Evolutionary conservation across 176 grass and related monocot genomes (phyloP), one percentile per base, ranked within the genome.

Genomic region (Secale cereale): DNA sequence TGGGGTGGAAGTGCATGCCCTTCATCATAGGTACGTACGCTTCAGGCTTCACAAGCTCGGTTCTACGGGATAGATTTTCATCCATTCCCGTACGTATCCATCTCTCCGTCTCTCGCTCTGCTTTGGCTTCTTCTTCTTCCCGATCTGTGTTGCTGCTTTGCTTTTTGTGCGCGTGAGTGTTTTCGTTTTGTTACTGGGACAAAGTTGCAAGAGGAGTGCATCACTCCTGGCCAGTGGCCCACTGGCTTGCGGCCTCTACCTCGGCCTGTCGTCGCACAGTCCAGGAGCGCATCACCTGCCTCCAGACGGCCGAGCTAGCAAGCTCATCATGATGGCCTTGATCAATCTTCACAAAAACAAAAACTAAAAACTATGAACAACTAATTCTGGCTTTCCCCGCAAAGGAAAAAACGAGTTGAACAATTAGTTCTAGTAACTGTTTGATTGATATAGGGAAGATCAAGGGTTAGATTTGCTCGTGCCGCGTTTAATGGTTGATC

Each of bases 1-100:
- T 30, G 8, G 89, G 89, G 17, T 91, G 89, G 85, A 84, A 35
- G 52, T 87, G 81, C 89, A 77, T 87, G 50, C 85, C 85, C 25
- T 91, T 76, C 77, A 87, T 91, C 85, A 68, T 85, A 74, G 89
- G 89, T 59, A 9, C 0, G 46, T 14, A 35, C 33, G 33, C 32
- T 33, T 33, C 33, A 41, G 0, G 40, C 40, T 41, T 54, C 50
- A 54, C 52, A 22, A 8, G 17, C 0, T 56, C 52, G 0, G 2
- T 59, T 23, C 22, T 59, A 57, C 43, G 2, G 2, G 11, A 13
- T 43, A 48, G 16, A 54, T 20, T 54, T 54, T 54, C 50, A 16
- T 20, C 8, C 39, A 41, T 52, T 52, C 48, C 3, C 39, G 9
- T 2, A 41, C 50, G 22, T 10, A 2, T 25, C 7, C 0, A 10